Evolutionary conservation across 495 filamentous ascomycete genomes (phyloP).

Genomic region (Penicillium tannophilum): DNA sequence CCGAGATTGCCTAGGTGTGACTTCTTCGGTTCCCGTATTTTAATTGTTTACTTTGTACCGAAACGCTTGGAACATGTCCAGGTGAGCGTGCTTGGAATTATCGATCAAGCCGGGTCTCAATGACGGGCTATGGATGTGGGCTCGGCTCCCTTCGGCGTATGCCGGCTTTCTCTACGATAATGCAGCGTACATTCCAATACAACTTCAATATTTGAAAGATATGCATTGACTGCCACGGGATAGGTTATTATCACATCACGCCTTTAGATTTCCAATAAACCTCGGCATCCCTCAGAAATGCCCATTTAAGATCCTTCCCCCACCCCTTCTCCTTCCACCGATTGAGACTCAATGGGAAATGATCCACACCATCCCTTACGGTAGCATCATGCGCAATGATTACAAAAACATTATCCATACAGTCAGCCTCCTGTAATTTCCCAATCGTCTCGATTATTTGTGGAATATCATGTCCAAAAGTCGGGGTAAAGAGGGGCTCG

Average conservation of each 20-base stretch:
- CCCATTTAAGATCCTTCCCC: slow-evolving; percentile 19
- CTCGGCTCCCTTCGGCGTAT: too few relatives aligned
- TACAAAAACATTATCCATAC: slow-evolving; percentile 52
- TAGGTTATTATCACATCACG: neutral
- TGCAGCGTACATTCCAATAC: too few relatives aligned
- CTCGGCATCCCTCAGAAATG: slow-evolving; percentile 10
- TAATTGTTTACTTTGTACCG: too few relatives aligned
- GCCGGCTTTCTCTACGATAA: too few relatives aligned
- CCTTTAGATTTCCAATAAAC: slow-evolving; percentile 11
- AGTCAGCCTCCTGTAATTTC: slow-evolving; percentile 51
- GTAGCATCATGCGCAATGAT: slow-evolving; percentile 55
- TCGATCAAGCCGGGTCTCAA: too few relatives aligned
- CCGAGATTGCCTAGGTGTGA: too few relatives aligned
- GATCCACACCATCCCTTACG: slow-evolving; percentile 46
- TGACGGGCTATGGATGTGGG: too few relatives aligned
- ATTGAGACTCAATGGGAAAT: slow-evolving; percentile 54
- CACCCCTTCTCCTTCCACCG: slow-evolving; percentile 53
- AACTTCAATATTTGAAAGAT: too few relatives aligned
- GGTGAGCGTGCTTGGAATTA: too few relatives aligned
- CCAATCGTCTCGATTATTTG: slow-evolving; percentile 35
- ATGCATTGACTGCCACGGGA: too few relatives aligned
- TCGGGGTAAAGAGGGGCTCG: slow-evolving; percentile 17
- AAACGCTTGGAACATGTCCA: too few relatives aligned
- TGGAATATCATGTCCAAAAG: slow-evolving; percentile 19
- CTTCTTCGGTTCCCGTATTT: too few relatives aligned